Evolutionary conservation across 2,329 filamentous ascomycete genomes (phyloP).

Genomic region (Microcyclosporella mali): DNA sequence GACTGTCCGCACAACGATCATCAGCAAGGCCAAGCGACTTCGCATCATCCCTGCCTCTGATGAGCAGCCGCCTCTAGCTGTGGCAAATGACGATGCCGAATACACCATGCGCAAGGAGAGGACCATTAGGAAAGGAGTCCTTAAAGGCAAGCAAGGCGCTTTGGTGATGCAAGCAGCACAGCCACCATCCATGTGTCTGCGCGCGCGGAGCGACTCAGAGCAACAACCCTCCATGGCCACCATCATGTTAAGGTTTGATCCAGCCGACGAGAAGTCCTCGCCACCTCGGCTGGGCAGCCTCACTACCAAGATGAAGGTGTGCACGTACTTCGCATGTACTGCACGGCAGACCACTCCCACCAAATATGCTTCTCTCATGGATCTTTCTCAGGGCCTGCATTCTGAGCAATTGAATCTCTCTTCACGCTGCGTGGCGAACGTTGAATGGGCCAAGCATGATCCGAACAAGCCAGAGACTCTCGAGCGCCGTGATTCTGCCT

Average conservation of each 20-base stretch:
- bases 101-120: constrained; percentile 55
- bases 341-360: constrained; percentile 48
- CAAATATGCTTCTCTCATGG: constrained; percentile 37
- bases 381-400: constrained; percentile 48
- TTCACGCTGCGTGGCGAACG: constrained; percentile 51
- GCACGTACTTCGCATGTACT: constrained; percentile 51
- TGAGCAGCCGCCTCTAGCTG: constrained; percentile 55
- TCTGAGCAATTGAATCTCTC: constrained; percentile 49
- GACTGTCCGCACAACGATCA: constrained; percentile 40
- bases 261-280: constrained; percentile 40
- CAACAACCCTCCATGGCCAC: constrained; percentile 51
- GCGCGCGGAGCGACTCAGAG: constrained; percentile 33
- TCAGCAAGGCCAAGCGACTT: constrained; percentile 49
- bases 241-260: constrained; percentile 57
- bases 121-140: constrained; percentile 53
- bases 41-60: constrained; percentile 54
- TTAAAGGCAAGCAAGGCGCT: constrained; percentile 54
- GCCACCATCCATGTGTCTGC: constrained; percentile 51
- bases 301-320: constrained; percentile 50
- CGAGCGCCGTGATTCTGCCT: constrained; percentile 38
- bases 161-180: constrained; percentile 53
- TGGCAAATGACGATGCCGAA: constrained; percentile 41
- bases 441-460: constrained; percentile 46
- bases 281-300: constrained; percentile 52
- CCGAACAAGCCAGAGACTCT: constrained; percentile 18